Conservation (phyloP, 805 yeast species). For the Candida golubevii region DNA sequence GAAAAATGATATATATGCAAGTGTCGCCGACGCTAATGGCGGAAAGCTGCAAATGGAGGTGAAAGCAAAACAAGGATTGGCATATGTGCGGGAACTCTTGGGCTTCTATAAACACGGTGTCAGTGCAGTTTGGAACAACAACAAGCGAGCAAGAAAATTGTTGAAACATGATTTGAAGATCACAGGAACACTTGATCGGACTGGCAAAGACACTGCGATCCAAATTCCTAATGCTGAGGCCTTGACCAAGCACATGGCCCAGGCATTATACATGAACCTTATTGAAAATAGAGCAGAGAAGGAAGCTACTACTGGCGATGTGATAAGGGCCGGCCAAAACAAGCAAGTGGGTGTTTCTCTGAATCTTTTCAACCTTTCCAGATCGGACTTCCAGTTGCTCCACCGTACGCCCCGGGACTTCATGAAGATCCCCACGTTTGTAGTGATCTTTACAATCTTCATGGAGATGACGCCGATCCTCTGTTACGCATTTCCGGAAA, state of each 20-base stretch:
- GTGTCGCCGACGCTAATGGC: slow-evolving; percentile 20
- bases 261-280: slow-evolving; percentile 30
- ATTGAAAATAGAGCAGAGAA: slow-evolving; percentile 32
- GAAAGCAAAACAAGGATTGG: slow-evolving; percentile 35
- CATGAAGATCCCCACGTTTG: slow-evolving; percentile 50
- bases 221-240: slow-evolving; percentile 31
- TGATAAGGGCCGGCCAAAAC: slow-evolving; percentile 13
- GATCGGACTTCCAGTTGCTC: slow-evolving; percentile 49
- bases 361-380: slow-evolving; percentile 35
- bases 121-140: slow-evolving; percentile 48
- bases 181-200: slow-evolving; percentile 17
- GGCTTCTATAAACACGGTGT: slow-evolving; percentile 58
- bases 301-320: slow-evolving; percentile 17
- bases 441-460: slow-evolving; percentile 42
- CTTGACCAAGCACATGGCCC: slow-evolving; percentile 34
- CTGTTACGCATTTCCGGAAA: slow-evolving; percentile 50
- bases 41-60: slow-evolving; percentile 15
- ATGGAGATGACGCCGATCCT: slow-evolving; percentile 53
- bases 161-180: slow-evolving; percentile 19
- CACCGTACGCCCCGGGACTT: slow-evolving; percentile 49
- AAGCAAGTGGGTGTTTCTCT: slow-evolving; percentile 7
- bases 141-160: slow-evolving; percentile 17
- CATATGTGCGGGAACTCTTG: slow-evolving; percentile 43
- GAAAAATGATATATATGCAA: slow-evolving; percentile 24
- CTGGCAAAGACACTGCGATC: slow-evolving; percentile 24